Base-by-base conservation (phyloP, 805 yeast genomes). In the Metschnikowia bowlesiae region DNA sequence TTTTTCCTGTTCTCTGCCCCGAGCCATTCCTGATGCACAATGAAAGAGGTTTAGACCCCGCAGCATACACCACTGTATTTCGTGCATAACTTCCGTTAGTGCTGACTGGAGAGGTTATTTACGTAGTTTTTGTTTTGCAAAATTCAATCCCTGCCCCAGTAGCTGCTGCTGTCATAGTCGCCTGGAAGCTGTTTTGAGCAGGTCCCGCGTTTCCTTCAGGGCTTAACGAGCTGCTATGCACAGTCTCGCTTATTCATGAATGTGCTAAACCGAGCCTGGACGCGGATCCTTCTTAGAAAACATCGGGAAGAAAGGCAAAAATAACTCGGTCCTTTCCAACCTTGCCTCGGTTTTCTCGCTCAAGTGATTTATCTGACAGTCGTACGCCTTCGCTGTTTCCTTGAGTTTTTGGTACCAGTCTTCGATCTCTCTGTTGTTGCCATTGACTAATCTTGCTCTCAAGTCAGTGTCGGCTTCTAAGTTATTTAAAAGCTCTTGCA, bases 351-450 rank as follows among this genome's bases (percentile, higher is more conserved):
- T n/a, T 6, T 33, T 22, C 14, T 42, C 31, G 18, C 38, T 31
- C 31, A 42, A 18, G 6, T 26, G 11, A 13, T 33, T 32, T 13
- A 53, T 22, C 33, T 46, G 49, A 9, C 28, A 48, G 16, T 48
- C 49, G 41, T 55, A 57, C 16, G 47, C 50, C 18, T 30, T 51
- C 26, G 58, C 54, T n/a, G 61, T 57, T 8, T 44, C 45, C 36
- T 31, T 45, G 34, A 57, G 44, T 30, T 51, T 48, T 16, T 38
- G 34, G 42, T 22, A 47, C 52, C 54, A 54, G 16, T 39, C 40
- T 16, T 32, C 14, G 30, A 49, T 46, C 16, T 49, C 52, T 28
- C 48, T 38, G 26, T 34, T 30, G 26, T 38, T 46, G 6, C 41
- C 55, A 14, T 47, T 39, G 9, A 33, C 29, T 14, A 43, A n/a